These are phyloP conservation scores for Strigomonas culicis DNA, from an alignment of 208 protist species.

Conservation along the genomic window DNA sequence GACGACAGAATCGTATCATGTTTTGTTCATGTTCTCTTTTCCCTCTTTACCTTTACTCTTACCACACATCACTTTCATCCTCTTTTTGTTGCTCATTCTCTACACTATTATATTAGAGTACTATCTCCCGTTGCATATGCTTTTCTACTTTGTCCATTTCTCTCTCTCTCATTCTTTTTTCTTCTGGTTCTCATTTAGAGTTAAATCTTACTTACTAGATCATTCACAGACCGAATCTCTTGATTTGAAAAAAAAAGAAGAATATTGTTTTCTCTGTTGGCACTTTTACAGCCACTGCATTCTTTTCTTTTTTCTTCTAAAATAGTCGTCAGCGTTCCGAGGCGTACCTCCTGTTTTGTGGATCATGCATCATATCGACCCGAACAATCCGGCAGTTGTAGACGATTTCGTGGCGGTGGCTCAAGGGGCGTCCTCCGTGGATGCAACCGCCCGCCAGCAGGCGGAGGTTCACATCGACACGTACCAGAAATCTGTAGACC, in stretches of 20 bases:
- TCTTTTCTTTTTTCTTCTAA: conserved; percentile 8
- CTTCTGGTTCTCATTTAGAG: too few relatives aligned
- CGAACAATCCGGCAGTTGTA: conserved; percentile 31
- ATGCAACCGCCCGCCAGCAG: conserved; percentile 36
- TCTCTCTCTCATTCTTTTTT: too few relatives aligned
- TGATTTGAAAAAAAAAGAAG: not conserved
- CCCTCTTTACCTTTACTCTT: too few relatives aligned
- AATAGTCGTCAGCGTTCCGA: not conserved
- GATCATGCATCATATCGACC: conserved; percentile 57
- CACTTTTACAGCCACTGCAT: not conserved
- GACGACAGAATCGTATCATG: too few relatives aligned
- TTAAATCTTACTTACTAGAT: too few relatives aligned
- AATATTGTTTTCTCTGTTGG: not conserved
- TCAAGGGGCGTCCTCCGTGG: conserved; percentile 34
- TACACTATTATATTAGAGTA: too few relatives aligned
- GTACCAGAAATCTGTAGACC: conserved; percentile 61
- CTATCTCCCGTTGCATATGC: too few relatives aligned
- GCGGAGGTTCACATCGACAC: conserved; percentile 57
- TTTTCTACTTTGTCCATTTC: too few relatives aligned
- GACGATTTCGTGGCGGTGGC: conserved; percentile 33
- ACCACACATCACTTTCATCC: not conserved
- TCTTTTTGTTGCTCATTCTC: too few relatives aligned
- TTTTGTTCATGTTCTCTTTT: too few relatives aligned
- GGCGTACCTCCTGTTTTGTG: not conserved
- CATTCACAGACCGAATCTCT: too few relatives aligned